A percentile compares a stretch with the other conserved stretches of the same genome.
Evolutionary conservation across 1,139 yeast species (phyloP).

Genomic region (Pichia sp.): DNA sequence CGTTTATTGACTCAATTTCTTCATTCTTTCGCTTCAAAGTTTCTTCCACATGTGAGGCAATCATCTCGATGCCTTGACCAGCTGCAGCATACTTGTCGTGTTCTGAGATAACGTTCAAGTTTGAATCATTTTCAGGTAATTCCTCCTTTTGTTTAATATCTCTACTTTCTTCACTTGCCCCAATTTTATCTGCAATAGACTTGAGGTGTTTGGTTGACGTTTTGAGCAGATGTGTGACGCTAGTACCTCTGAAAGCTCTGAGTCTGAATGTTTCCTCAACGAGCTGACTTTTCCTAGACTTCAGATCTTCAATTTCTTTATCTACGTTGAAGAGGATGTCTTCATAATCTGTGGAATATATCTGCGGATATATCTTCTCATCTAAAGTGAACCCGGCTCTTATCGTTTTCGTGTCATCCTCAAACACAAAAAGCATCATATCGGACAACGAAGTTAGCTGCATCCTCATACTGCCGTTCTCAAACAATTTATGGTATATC

Average conservation of each 20-base stretch:
- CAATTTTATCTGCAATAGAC: constrained; percentile 14
- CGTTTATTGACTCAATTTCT: constrained; percentile 6
- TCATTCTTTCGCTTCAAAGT: constrained; percentile 13
- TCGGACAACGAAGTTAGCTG: constrained; percentile 31
- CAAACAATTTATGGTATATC: constrained; percentile 23
- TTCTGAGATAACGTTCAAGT: constrained; percentile 2
- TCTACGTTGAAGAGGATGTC: constrained; percentile 17
- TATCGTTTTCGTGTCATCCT: constrained; percentile 29
- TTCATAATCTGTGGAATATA: constrained; percentile 29
- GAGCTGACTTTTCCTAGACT: constrained; percentile 3
- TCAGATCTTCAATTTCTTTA: constrained; percentile 16
- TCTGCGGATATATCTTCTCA: constrained; percentile 37
- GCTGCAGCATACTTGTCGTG: constrained; percentile 13
- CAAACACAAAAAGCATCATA: constrained; percentile 32
- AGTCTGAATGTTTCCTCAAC: constrained; percentile 21
- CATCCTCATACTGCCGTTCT: constrained; percentile 23
- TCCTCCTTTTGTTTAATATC: background rate
- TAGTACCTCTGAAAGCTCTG: constrained; percentile 30
- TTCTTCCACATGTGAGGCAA: constrained; percentile 12
- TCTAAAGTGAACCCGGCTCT: constrained; percentile 31
- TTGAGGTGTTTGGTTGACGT: too few relatives aligned
- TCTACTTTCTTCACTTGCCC: background rate
- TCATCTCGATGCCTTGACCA: constrained; percentile 7
- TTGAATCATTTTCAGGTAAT: too few relatives aligned
- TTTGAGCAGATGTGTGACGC: too few relatives aligned